Base-by-base conservation (phyloP, 2,329 filamentous ascomycete species). In the Fusarium devonianum region DNA sequence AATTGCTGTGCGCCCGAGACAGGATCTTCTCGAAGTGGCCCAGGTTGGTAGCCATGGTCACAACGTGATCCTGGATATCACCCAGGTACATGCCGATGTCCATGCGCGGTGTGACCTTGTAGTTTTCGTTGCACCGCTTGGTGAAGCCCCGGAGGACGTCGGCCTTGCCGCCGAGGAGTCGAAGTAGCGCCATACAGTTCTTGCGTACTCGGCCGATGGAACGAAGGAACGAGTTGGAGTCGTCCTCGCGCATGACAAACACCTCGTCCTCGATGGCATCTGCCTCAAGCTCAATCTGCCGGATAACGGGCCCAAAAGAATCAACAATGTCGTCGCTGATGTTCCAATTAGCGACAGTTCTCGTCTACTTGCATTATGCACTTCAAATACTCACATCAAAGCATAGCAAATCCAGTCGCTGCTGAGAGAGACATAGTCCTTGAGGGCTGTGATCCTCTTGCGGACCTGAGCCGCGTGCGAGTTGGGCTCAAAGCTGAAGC, bases 321-420 rank as follows among this genome's bases (percentile, higher is more conserved):
- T 99, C 94, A 52, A 97, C 94, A 67, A 99, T 99, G 69, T 99
- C 91, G 72, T 99, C 94, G 69, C 88, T 90, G 48, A 25, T 35
- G 4, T 9, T 2, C 17, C n/a, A 16, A 23, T 33, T 38, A 17
- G 56, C 73, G 26, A n/a, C 54, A 73, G 67, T 28, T 16, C 5
- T 12, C 4, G 37, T 23, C 11, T 14, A 11, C n/a, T n/a, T 21
- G 12, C 34, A 16, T 17, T 16, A 18, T 7, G 9, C 16, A 19
- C 11, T 14, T 9, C 8, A 16, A 9, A 17, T 10, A 76, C 87
- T 80, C 78, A 91, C 87, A 99, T 97, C 67, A 99, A 81, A 32
- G 94, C 94, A 69, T 99, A 99, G 78, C 94, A 99, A 63, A 97
- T 95, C 93, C 95, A 99, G 73, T 99, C 94, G 62, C 92, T 92